Percentiles rank a stretch among this genome's conserved stretches.
These are phyloP conservation scores for Pyrenophora graminea DNA, from an alignment of 2,329 filamentous ascomycete species.

Conservation along the genomic window DNA sequence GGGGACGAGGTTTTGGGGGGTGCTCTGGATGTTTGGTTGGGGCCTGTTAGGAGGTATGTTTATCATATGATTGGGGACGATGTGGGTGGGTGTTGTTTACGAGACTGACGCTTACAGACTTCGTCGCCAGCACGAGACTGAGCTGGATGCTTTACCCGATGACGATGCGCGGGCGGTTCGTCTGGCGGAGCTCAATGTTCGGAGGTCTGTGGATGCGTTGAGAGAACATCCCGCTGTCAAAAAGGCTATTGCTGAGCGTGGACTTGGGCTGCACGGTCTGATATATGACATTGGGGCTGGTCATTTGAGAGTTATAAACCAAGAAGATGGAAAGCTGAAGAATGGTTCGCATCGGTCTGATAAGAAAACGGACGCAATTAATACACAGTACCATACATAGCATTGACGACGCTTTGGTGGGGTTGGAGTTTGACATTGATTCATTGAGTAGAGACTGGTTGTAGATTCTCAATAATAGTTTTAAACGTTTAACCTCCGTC, in stretches of 20 bases:
- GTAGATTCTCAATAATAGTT: no score
- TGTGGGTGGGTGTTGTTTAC: no score
- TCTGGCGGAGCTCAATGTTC: conserved; percentile 78
- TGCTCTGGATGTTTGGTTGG: conserved; percentile 64
- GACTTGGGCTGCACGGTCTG: conserved; percentile 75
- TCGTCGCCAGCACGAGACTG: conserved; percentile 57
- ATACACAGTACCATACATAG: no score
- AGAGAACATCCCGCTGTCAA: conserved; percentile 70
- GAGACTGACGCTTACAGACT: conserved; percentile 34
- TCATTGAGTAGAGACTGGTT: no score
- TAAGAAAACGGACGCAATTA: no score
- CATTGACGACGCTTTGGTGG: no score
- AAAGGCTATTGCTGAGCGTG: conserved; percentile 71
- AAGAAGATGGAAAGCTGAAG: conserved; percentile 8
- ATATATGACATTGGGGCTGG: conserved; percentile 70
- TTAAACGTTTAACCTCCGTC: no score
- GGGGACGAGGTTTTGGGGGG: conserved; percentile 62
- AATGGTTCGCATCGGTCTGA: background rate
- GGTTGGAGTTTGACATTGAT: no score
- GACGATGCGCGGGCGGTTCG: conserved; percentile 59
- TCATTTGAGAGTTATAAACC: conserved; percentile 58
- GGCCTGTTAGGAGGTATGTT: conserved; percentile 55
- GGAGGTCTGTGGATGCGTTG: conserved; percentile 67
- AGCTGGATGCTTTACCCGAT: conserved; percentile 53
- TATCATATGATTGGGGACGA: no score